Base-by-base conservation (phyloP, 139 green algal genomes). In the Chlamydomonas sphaeroides region DNA sequence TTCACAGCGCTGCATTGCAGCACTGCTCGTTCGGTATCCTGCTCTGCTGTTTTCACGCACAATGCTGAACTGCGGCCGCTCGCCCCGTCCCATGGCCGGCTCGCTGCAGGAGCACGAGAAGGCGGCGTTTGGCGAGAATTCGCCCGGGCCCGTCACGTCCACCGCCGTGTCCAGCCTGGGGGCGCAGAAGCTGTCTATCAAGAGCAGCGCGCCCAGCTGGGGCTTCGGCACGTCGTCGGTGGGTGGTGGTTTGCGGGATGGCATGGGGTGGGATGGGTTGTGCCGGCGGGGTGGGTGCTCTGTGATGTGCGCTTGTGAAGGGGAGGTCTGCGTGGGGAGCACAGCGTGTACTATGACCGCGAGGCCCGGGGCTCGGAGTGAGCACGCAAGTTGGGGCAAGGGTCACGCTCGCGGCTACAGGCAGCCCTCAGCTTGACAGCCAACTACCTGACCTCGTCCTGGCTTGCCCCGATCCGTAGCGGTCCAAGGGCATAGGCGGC, bases 41-140 rank as follows among this genome's bases (percentile, higher is more conserved):
- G n/a, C n/a, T n/a, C n/a, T n/a, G n/a, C n/a, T n/a, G n/a, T n/a
- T n/a, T n/a, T n/a, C n/a, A n/a, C n/a, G n/a, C 48, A 56, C 48
- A 56, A 18, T 56, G 15, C 48, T 56, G 48, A 18, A 18, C 48
- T 56, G 48, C 48, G 20, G 18, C 21, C 10, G 32, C 28, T 25
- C 30, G 21, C 18, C 1, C 33, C 23, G 23, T n/a, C 8, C 79
- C 28, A 89, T 89, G n/a, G n/a, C n/a, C n/a, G n/a, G n/a, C n/a
- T n/a, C n/a, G n/a, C n/a, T n/a, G n/a, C n/a, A n/a, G 67, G 91
- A 95, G 81, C 91, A 95, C 53, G 91, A 93, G 59, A 95, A 95
- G 86, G 80, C 74, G 51, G 65, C 59, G 10, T 92, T 74, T 51
- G 88, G 91, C 20, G 78, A 85, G 67, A 82, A 69, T 74, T 90